These are phyloP conservation scores for Phialocephala sp. DNA, from an alignment of 2,329 filamentous ascomycete species.

Conservation along the genomic window DNA sequence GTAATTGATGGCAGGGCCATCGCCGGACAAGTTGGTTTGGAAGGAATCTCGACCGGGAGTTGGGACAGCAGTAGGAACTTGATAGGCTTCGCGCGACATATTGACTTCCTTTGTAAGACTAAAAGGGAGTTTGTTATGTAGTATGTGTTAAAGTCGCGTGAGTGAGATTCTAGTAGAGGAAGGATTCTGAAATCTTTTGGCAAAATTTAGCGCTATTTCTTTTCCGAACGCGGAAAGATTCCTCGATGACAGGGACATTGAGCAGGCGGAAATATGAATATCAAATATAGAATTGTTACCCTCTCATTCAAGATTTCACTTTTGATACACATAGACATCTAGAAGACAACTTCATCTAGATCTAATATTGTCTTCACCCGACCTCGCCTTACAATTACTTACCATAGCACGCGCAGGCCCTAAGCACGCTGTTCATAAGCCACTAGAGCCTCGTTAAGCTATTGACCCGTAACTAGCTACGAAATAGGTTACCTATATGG, in stretches of 20 bases:
- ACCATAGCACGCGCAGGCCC: neutral
- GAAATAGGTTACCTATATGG: too few relatives aligned
- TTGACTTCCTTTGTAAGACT: slow-evolving; percentile 7
- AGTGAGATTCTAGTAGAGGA: neutral
- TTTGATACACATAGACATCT: neutral
- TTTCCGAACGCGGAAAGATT: too few relatives aligned
- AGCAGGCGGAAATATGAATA: too few relatives aligned
- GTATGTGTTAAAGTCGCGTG: neutral
- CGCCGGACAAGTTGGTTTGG: slow-evolving; percentile 41
- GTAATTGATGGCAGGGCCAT: slow-evolving; percentile 68
- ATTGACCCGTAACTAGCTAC: too few relatives aligned
- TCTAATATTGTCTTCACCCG: neutral
- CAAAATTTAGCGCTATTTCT: neutral
- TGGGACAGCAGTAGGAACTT: slow-evolving; percentile 64
- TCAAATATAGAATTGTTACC: too few relatives aligned
- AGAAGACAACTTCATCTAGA: neutral
- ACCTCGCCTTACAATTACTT: neutral
- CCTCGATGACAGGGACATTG: too few relatives aligned
- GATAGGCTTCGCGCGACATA: slow-evolving; percentile 79
- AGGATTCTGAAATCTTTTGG: slow-evolving; percentile 7
- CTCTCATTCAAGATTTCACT: too few relatives aligned
- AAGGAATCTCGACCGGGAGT: slow-evolving; percentile 46
- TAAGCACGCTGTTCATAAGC: too few relatives aligned
- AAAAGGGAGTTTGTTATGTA: neutral
- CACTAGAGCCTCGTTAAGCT: too few relatives aligned